phyloP scores from a whole-genome alignment of 1,284 basidiomycete genomes.

The Ceratobasidium sp. region DNA sequence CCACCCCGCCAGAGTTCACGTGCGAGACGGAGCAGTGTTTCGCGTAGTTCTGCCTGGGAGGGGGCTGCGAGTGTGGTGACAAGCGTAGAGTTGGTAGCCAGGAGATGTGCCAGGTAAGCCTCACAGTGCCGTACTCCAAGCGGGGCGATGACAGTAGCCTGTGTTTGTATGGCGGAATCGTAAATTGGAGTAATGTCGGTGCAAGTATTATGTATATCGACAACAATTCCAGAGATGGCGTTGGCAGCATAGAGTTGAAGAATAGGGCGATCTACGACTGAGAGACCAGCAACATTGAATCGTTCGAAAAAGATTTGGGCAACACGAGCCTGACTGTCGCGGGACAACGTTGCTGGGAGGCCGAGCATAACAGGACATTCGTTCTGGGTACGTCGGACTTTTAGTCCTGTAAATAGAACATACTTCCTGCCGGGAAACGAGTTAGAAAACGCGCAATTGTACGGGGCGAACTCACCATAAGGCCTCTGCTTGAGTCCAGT shows the following conservation, averaged over 20 bases:
- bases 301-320: conserved; percentile 93
- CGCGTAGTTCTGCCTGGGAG: conserved; percentile 59
- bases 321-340: conserved; percentile 76
- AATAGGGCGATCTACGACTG: conserved; percentile 85
- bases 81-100: conserved; percentile 69
- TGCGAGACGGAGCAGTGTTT: conserved; percentile 67
- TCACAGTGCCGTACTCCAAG: conserved; percentile 82
- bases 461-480: conserved; percentile 75
- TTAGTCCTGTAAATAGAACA: conserved; percentile 79
- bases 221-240: conserved; percentile 78
- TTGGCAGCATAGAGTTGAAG: conserved; percentile 87
- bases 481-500: conserved; percentile 93
- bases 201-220: conserved; percentile 83
- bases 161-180: conserved; percentile 76
- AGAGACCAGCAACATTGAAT: conserved; percentile 91
- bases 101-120: conserved; percentile 74
- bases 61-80: conserved; percentile 68
- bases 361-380: conserved; percentile 86
- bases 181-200: conserved; percentile 84
- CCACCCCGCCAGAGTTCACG: conserved; percentile 69
- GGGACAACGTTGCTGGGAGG: conserved; percentile 75
- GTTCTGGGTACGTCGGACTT: conserved; percentile 84
- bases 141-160: conserved; percentile 67
- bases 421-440: conserved; percentile 72
- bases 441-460: not conserved